Conservation (phyloP, 2,329 filamentous ascomycete genomes). For the Arachnomyces sp. region DNA sequence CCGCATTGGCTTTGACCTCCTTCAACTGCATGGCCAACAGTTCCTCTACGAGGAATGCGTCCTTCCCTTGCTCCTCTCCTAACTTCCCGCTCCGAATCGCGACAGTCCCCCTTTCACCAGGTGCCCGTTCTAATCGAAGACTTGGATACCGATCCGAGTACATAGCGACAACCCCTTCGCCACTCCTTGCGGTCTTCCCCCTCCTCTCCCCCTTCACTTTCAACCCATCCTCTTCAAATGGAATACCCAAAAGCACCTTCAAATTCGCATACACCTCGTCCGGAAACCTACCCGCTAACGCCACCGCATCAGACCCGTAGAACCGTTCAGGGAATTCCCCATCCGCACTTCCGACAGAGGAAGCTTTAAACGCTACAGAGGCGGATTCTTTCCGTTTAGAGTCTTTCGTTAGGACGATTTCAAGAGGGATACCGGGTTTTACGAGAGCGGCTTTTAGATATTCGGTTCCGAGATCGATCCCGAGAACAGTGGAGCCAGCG, state of each 20-base stretch:
- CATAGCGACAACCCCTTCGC: constrained; percentile 51
- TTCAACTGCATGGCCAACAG: constrained; percentile 93
- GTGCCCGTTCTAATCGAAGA: constrained; percentile 55
- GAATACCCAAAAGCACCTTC: constrained; percentile 78
- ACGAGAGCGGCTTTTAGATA: constrained; percentile 95
- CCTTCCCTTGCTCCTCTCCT: constrained; percentile 55
- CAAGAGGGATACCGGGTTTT: constrained; percentile 92
- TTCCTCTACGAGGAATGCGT: constrained; percentile 73
- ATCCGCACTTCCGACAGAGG: constrained; percentile 47
- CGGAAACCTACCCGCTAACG: constrained; percentile 78
- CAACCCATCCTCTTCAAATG: constrained; percentile 43
- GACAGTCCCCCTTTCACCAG: constrained; percentile 56
- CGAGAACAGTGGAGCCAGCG: constrained; percentile 70
- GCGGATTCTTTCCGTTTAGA: constrained; percentile 92
- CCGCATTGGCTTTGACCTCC: constrained; percentile 83
- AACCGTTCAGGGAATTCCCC: constrained; percentile 75
- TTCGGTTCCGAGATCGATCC: constrained; percentile 89
- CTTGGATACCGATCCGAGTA: constrained; percentile 74
- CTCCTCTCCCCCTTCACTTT: constrained; percentile 14
- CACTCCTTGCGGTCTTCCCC: constrained; percentile 7
- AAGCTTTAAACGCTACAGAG: constrained; percentile 87
- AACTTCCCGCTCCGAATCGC: constrained; percentile 73
- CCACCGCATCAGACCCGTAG: constrained; percentile 87
- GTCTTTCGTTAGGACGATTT: constrained; percentile 96
- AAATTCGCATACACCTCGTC: constrained; percentile 92